Base-by-base conservation (phyloP, 257 asterid species). In the Echium plantagineum region DNA sequence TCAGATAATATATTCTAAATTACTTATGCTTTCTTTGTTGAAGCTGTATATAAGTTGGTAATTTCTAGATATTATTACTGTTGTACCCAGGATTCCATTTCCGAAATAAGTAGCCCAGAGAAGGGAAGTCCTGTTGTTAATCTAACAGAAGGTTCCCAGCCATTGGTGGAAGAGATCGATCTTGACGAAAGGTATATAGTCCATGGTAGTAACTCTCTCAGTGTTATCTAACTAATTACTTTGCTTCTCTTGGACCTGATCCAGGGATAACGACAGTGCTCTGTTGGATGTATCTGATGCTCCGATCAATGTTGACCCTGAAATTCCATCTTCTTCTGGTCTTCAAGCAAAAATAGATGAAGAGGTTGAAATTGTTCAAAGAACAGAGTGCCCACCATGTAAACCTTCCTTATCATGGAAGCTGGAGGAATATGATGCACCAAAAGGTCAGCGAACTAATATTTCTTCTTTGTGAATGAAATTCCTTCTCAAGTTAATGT, bases 361-460 rank as follows among this genome's bases (percentile, higher is more conserved):
- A 31, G 75, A 67, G 67, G 75, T 58, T 35, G 85, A 64, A 69
- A 61, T 74, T 73, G 71, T 66, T 72, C 84, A 74, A 71, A 61
- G 55, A 59, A 64, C 67, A 15, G 84, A 73, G 53, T 68, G 78
- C 71, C 80, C 95, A 68, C 55, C 87, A 30, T 62, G 59, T 57
- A 79, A 69, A n/a, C 75, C 21, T 53, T 56, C 81, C 64, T 70
- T 79, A 53, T 67, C 48, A 30, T 77, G 89, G 87, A 80, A 69
- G 81, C 75, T 73, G 19, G 90, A 73, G 75, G 79, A 82, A 60
- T 69, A 70, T 68, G 96, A 83, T 75, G 95, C 94, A 69, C 97
- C 99, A 60, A 79, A 76, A 65, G 96, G 99, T 93, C 66, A 67
- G 96, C 70, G 56, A 53, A 63, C 35, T 53, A 52, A 18, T 22